Base-by-base conservation (phyloP, 2,329 filamentous ascomycete species). In the Microdochium nivale region DNA sequence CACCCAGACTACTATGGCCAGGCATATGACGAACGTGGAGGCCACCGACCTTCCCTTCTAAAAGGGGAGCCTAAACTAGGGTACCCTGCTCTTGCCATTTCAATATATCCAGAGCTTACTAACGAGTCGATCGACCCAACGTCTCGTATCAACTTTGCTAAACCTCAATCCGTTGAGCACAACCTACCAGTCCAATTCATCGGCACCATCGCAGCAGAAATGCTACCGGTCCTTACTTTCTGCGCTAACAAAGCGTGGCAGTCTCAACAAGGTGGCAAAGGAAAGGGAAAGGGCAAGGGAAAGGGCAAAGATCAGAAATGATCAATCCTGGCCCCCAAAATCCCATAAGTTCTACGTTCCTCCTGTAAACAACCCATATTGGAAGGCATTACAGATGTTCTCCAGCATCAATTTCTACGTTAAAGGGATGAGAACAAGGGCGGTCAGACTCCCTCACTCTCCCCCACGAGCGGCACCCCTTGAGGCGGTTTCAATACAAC, bases 131-230 rank as follows among this genome's bases (percentile, higher is more conserved):
- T 82, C 7, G 67, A 68, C 11, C 67, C 57, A 27, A 72, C 77
- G 54, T 83, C 79, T 13, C 73, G 79, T 4, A 71, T 81, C 56
- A 81, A 82, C 63, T 82, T 81, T 61, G 74, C 76, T 4, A 81
- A 81, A 55, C 65, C 78, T 5, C 69, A 73, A 25, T 79, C 77
- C 2, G 68, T 83, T 25, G 77, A 81, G 60, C 79, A 82, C 64
- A 83, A 83, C 57, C 66, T 75, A 57, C 73, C 70, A 47, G 76
- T 82, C n/a, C 70, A 75, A 56, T 80, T 82, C 58, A 75, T 83
- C 49, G 79, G 79, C n/a, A 59, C 63, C 3, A 67, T 82, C 16
- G 51, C 59, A 2, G 51, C 57, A 1, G 57, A 66, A 0, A 69
- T 78, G 57, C 72, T 70, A 55, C 59, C n/a, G 71, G 0, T 64